Evolutionary conservation across 2,329 filamentous ascomycete genomes (phyloP).

Genomic region (Trichoderma harzianum): DNA sequence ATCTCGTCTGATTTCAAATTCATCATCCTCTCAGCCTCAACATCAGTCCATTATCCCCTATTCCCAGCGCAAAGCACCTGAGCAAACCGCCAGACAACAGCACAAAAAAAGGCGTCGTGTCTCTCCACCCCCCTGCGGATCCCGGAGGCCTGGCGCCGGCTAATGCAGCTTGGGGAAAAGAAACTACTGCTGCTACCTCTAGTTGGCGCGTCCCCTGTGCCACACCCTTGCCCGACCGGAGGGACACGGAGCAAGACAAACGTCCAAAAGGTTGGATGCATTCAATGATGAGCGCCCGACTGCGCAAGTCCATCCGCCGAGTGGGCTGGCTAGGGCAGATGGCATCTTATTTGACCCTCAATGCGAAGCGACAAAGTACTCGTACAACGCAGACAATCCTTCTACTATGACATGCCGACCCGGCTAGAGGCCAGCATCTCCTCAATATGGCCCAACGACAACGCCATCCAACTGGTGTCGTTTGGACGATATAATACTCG

Average conservation of each 20-base stretch:
- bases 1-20: not conserved
- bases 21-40: not conserved
- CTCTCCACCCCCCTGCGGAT: slow-evolving; percentile 6
- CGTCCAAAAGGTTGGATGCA: not conserved
- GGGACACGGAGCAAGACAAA: not conserved
- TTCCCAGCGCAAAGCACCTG: not conserved
- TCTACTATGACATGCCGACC: not conserved
- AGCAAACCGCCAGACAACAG: not conserved
- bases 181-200: not conserved
- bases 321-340: not conserved
- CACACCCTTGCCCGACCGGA: slow-evolving; percentile 5
- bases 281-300: not conserved
- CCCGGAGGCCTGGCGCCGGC: slow-evolving; percentile 13
- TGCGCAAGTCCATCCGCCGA: not conserved
- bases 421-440: not conserved
- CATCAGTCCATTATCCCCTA: slow-evolving; percentile 2
- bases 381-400: not conserved
- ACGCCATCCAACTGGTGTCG: slow-evolving; percentile 1
- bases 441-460: slow-evolving; percentile 8
- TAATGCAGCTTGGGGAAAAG: slow-evolving; percentile 16
- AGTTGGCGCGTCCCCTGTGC: slow-evolving; percentile 3
- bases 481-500: slow-evolving; percentile 6
- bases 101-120: not conserved
- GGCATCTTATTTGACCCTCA: not conserved
- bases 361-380: not conserved